phyloP scores from a whole-genome alignment of 192 early-diverging fungal species.

The Phlyctochytrium bullatum region DNA sequence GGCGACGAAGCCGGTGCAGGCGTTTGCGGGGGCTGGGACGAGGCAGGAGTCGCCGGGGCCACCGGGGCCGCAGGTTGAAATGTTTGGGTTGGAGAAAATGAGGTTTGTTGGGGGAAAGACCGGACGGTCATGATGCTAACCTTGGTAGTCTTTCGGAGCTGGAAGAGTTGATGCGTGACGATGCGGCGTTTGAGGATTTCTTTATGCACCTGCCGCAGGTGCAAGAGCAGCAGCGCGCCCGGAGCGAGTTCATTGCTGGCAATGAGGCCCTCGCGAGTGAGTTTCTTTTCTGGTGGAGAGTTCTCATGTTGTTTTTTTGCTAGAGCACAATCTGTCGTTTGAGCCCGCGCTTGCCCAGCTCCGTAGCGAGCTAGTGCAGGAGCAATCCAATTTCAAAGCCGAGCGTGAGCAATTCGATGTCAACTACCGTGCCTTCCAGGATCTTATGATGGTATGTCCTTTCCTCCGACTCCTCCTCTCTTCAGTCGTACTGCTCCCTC shows the following conservation, averaged over 20 bases:
- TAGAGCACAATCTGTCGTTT: conserved; percentile 7
- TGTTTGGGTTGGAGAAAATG: conserved; percentile 1
- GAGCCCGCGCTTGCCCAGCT: neutral
- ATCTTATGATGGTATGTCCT: neutral
- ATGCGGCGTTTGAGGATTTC: conserved; percentile 22
- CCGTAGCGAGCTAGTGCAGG: neutral
- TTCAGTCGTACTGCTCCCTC: neutral
- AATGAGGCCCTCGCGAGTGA: conserved; percentile 15
- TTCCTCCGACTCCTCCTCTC: neutral
- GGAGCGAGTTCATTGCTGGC: neutral
- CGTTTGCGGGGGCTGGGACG: neutral
- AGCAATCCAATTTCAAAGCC: conserved; percentile 3
- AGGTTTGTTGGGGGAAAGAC: conserved; percentile 2
- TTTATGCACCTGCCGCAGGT: conserved; percentile 11
- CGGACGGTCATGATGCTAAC: neutral
- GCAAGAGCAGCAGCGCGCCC: neutral
- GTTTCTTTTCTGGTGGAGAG: neutral
- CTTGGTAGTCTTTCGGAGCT: conserved; percentile 17
- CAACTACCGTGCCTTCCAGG: neutral
- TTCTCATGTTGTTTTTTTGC: neutral
- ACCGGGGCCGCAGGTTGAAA: neutral
- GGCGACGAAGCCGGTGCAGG: no score
- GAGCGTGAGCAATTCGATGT: conserved; percentile 7
- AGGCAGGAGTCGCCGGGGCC: neutral
- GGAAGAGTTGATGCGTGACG: conserved; percentile 18